A percentile compares a stretch with the other conserved stretches of the same genome.
These are phyloP conservation scores for Aspergillus awamori DNA, from an alignment of 2,329 filamentous ascomycete species.

Conservation along the genomic window DNA sequence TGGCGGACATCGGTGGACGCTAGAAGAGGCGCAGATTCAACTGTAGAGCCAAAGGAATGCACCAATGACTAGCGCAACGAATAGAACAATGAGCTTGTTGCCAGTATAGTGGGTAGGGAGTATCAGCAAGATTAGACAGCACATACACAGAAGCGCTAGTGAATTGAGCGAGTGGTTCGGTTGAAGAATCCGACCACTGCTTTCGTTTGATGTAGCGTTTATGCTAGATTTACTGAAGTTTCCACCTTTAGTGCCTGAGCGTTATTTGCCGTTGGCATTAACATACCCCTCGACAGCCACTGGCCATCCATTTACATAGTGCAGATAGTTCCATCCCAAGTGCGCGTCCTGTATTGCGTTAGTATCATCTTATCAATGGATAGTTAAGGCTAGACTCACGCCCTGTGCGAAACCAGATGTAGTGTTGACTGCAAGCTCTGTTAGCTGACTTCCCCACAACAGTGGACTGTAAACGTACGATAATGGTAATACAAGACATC, in stretches of 20 bases:
- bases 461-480: conserved; percentile 23
- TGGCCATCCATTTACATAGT: conserved; percentile 44
- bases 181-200: conserved; percentile 1
- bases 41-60: conserved; percentile 14
- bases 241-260: background rate
- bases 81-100: conserved; percentile 9
- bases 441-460: background rate
- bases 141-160: conserved; percentile 22
- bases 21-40: conserved; percentile 2
- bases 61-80: conserved; percentile 13
- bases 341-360: conserved; percentile 33
- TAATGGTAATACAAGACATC: conserved; percentile 48
- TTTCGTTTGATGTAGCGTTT: conserved; percentile 11
- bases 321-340: conserved; percentile 43
- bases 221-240: conserved; percentile 4
- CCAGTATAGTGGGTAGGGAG: background rate
- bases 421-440: conserved; percentile 32
- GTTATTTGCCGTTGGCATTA: background rate
- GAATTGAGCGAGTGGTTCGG: conserved; percentile 5
- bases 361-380: background rate
- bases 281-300: conserved; percentile 23
- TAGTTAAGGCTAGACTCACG: conserved; percentile 22
- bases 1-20: background rate
- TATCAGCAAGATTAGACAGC: conserved; percentile 15
- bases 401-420: conserved; percentile 32